Evolutionary conservation across 768 basidiomycete species (phyloP), one percentile per base, ranked within the genome.

Genomic region (Polyporus arcularius): DNA sequence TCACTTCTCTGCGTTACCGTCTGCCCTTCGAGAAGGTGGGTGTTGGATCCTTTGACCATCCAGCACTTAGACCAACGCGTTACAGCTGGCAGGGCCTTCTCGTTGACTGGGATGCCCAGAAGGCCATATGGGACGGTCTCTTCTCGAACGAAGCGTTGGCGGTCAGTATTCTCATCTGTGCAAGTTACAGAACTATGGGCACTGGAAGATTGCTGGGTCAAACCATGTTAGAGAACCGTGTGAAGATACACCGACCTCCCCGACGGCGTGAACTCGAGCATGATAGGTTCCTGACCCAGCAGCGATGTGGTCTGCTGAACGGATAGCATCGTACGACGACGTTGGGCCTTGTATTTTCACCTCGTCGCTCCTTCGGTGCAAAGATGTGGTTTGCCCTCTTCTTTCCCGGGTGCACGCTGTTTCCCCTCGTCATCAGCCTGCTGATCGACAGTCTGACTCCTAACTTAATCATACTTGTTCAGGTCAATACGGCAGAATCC

Each of bases 41-140:
- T 62, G n/a, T 43, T 35, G 12, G 21, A 2, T 39, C 48, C 41
- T 60, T 28, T 38, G 57, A 56, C 61, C 42, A 51, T 53, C 61
- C 58, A 26, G 51, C 21, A 49, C 46, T 58, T 50, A 38, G 15
- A 55, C 56, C 46, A 30, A 51, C 51, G 55, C 50, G 42, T 7
- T 52, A 28, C 55, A 55, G 58, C 61, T 57, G 65, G 46, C 72
- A 97, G 96, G 96, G 96, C 30, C 93, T 90, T 73, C 78, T 96
- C 15, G 88, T 92, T 31, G 94, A 96, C 69, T 98, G 96, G 96
- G 95, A 97, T 64, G 90, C 90, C 3, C 87, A 98, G 74, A 96
- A 96, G 73, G 89, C 90, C 16, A 81, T 98, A 5, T 98, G 95
- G 95, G 96, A 98, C 65, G 86, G 90, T 11, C 68, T 96, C 26